Evolutionary conservation across 1,139 yeast species (phyloP), one percentile per base, ranked within the genome.

Genomic region (Lodderomyces beijingensis): DNA sequence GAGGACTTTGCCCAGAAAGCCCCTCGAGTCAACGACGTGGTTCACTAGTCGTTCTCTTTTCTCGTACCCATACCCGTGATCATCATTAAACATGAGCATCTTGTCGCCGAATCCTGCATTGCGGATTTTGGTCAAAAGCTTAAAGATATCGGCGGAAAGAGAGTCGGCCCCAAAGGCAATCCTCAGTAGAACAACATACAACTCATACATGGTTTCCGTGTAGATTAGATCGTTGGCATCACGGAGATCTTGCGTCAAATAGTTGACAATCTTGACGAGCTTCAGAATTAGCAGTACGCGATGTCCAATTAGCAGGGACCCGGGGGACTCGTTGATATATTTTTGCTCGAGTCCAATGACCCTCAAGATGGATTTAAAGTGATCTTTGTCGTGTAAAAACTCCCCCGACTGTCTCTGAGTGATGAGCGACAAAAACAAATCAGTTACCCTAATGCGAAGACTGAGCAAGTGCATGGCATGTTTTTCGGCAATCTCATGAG

Each of bases 111-210:
- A 44, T 44, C 51, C 42, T 27, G 48, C 46, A 3, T 39, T 35
- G 32, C 76, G 45, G 4, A 66, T 44, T 11, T 51, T 43, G 4
- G 45, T 36, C 25, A 70, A 41, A 16, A 73, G 44, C 28, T 55
- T 46, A 21, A 53, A 50, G 2, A 73, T 73, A 27, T 62, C 61
- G 3, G 47, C 38, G 2, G 65, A 53, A 5, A 71, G 50, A 5
- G 64, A 57, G 35, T 61, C 70, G 2, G 70, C 53, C 14, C 77
- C 74, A 47, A 77, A 75, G 2, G 81, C 79, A n/a, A 77, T 69
- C 36, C 79, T 52, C 50, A 77, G 70, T 22, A 78, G 51, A 0
- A 69, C 66, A 6, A 78, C 76, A 36, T 73, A 61, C 32, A 76
- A 50, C 39, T 65, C 81, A 45, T 64, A 67, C 43, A 59, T 55